Base-by-base conservation (phyloP, 768 basidiomycete genomes). In the Dendrothele bispora region DNA sequence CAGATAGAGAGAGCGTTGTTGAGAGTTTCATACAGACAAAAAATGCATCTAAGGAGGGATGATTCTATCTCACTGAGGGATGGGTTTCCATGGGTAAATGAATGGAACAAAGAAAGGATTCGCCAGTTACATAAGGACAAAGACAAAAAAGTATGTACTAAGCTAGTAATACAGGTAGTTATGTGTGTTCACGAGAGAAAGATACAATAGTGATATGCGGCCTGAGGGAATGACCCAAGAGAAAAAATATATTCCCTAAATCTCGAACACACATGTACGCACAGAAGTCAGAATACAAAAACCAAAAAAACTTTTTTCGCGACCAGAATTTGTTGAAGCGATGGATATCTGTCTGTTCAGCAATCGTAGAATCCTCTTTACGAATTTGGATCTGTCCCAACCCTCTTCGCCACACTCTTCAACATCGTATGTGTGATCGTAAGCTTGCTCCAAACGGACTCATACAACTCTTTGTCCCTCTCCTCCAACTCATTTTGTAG, bases 391-490 rank as follows among this genome's bases (percentile, higher is more conserved):
- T n/a, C n/a, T n/a, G 7, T 7, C 36, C 15, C 15, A 18, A 12
- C 4, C 14, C 39, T 37, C 14, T 34, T 30, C 24, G 41, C 40
- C 27, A 52, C 43, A 36, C 35, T 45, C 20, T 36, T 24, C 8
- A 45, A 30, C 18, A 29, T 37, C 17, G 20, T 36, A 17, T 39
- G 27, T 21, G 43, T 51, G 14, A 20, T 27, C 40, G 53, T 46
- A 15, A 57, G 48, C 37, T 60, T 62, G 1, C 41, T 45, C 57
- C 61, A 62, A n/a, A 69, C 26, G 1, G 56, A 51, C 24, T 55
- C 56, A 37, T 58, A 64, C 49, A 61, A 49, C 37, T 62, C 61
- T 12, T 39, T 38, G 26, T 62, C 59, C 30, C 56, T 57, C 12
- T 45, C 43, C 28, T 42, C 49, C 17, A 65, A 44, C 54, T 61